Base-by-base conservation (phyloP, 2,329 filamentous ascomycete genomes). In the Xylariaceae sp. region DNA sequence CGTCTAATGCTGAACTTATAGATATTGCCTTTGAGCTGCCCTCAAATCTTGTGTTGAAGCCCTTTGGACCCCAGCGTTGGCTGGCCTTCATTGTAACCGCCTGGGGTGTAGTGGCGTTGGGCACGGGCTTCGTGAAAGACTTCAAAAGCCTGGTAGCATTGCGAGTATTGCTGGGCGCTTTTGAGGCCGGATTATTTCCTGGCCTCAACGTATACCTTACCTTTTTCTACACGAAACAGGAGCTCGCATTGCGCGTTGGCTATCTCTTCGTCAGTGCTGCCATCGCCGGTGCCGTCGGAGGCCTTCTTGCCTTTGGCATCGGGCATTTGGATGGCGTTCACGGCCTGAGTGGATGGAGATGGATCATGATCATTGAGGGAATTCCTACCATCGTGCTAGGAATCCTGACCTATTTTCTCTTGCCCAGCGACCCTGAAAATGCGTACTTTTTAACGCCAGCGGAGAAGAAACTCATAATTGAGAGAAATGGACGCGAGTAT, bases 231-330 rank as follows among this genome's bases (percentile, higher is more conserved):
- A 87, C 83, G 46, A 87, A 86, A 65, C 77, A 79, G 31, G 87
- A 91, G 69, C 78, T 90, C 1, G 87, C 86, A 3, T 71, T 89
- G 42, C 81, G 88, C 2, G 84, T 89, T 2, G 86, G 85, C 1
- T 89, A 88, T 62, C 76, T 91, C 0, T 89, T 90, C 65, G 83
- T 87, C 49, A 81, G 78, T 43, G 80, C 87, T 1, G 87, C 88
- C 1, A 74, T 89, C 3, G 86, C 87, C 0, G 88, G 88, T 2
- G 87, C 85, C 1, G 79, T 83, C 29, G 87, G 88, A 4, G 88
- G 88, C 0, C 72, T 91, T 11, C 73, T 91, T 12, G 88, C 88
- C 0, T 90, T 86, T 58, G 86, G 79, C 1, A 88, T 91, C 57
- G 85, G 86, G 0, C 81, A 85, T 64, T 83, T 91, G 80, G 84